Base-by-base conservation (phyloP, 2,329 filamentous ascomycete genomes). In the Ceratocystis cubensis region DNA sequence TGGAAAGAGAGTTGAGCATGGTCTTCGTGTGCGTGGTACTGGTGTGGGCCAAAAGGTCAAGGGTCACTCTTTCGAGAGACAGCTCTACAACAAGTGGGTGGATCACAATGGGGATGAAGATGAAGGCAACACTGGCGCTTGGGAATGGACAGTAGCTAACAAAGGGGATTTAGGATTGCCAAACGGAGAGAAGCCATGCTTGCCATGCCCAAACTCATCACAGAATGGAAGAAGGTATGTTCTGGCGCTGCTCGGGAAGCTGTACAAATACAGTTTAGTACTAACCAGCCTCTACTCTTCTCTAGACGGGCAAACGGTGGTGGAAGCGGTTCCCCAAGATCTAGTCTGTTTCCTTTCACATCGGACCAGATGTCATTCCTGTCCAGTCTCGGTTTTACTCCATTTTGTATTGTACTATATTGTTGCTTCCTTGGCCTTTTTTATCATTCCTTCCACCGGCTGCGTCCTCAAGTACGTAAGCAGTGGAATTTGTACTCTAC, bases 11-110 rank as follows among this genome's bases (percentile, higher is more conserved):
- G 84, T 91, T 67, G 88, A 95, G 79, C 82, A 87, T 70, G 93
- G 92, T 63, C 75, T 96, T 75, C 82, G 87, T 69, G 88, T 96
- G 67, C 93, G 92, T 83, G 93, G 93, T 72, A 97, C 93, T 1
- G 93, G 94, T 81, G 86, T 91, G 71, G 93, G 91, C 67, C 87
- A 96, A 78, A 86, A 83, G 77, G 93, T 96, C 75, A 99, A 97
- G 87, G 94, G 94, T 76, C 93, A 96, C 77, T 82, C 85, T 72
- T 89, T 92, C 85, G 94, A 99, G 81, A 85, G 94, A 74, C 88
- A 88, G 73, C 80, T 96, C 79, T 87, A 89, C 78, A 81, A 83
- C 69, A 85, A 87, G 81, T 85, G 84, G 70, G 84, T 80, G 65
- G 15, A 28, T 41, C 37, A 41, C 37, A 41, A 1, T 41, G 37